phyloP scores from a whole-genome alignment of 305 asterid genomes.

The Fraxinus floribunda region DNA sequence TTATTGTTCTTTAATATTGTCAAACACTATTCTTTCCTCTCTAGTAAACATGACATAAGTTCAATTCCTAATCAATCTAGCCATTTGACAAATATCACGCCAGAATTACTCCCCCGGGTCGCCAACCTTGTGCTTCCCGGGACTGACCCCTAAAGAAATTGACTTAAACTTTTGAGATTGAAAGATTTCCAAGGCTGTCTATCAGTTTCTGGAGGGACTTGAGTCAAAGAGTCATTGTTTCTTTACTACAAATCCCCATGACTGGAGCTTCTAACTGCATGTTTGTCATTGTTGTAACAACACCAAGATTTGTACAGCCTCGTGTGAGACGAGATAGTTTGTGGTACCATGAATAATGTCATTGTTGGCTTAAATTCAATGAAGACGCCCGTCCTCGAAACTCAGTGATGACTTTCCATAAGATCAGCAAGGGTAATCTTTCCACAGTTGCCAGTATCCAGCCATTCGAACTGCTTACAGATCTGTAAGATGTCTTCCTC shows the following conservation, averaged over 20 bases:
- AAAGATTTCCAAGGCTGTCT: not conserved
- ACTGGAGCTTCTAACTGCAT: not conserved
- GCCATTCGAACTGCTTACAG: too few relatives aligned
- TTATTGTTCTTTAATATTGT: not conserved
- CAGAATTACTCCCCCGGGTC: not conserved
- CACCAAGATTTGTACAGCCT: not conserved
- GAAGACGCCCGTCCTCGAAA: too few relatives aligned
- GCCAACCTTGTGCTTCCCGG: too few relatives aligned
- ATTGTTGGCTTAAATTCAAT: not conserved
- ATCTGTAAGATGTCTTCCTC: too few relatives aligned
- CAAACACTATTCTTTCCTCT: not conserved
- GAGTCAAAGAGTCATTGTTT: not conserved
- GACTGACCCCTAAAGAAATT: not conserved
- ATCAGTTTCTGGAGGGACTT: not conserved
- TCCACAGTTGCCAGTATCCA: too few relatives aligned
- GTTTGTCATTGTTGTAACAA: not conserved
- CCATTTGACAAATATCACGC: not conserved
- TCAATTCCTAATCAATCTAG: conserved; percentile 5
- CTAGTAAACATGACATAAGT: not conserved
- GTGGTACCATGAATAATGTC: not conserved
- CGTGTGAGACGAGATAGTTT: not conserved
- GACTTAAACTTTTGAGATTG: not conserved
- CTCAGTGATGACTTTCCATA: too few relatives aligned
- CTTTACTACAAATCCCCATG: not conserved
- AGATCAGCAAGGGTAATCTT: too few relatives aligned